phyloP scores from a whole-genome alignment of 441 rosid genomes.

The Erodium trifolium region DNA sequence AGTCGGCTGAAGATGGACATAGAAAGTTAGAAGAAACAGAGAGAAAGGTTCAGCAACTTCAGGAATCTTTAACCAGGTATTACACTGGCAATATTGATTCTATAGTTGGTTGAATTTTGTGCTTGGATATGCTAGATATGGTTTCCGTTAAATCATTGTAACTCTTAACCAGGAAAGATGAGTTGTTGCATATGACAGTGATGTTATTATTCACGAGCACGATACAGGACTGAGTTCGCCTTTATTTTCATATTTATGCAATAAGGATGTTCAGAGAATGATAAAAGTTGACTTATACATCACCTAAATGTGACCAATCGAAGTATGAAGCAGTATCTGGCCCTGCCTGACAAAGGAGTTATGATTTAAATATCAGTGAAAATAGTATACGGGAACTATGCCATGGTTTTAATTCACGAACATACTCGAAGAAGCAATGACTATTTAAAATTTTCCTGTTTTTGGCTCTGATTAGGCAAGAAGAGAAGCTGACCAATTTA shows the following conservation, averaged over 20 bases:
- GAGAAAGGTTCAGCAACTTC: conserved; percentile 65
- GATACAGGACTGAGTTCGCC: not conserved
- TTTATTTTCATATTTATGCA: not conserved
- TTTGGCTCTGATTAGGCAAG: conserved; percentile 47
- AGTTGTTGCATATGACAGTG: conserved; percentile 11
- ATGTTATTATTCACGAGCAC: not conserved
- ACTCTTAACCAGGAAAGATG: too few relatives aligned
- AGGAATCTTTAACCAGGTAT: conserved; percentile 77
- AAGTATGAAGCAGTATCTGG: not conserved
- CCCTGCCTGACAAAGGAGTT: conserved; percentile 1
- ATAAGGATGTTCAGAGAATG: not conserved
- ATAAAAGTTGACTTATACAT: not conserved
- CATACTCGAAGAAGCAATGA: conserved; percentile 6
- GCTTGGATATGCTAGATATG: not conserved
- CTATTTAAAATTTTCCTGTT: conserved; percentile 6
- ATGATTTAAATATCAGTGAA: conserved; percentile 3
- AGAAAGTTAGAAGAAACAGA: conserved; percentile 72
- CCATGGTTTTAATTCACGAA: not conserved
- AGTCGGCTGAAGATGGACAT: conserved; percentile 42
- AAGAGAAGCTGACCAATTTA: conserved; percentile 76
- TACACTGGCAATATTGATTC: conserved; percentile 6
- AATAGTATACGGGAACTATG: not conserved
- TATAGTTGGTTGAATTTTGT: not conserved
- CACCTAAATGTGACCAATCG: not conserved
- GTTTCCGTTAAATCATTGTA: conserved; percentile 1